A percentile compares a stretch with the other conserved stretches of the same genome.
These are phyloP conservation scores for Cryptosporidium tyzzeri DNA, from an alignment of 169 alveolate species.

Conservation along the genomic window DNA sequence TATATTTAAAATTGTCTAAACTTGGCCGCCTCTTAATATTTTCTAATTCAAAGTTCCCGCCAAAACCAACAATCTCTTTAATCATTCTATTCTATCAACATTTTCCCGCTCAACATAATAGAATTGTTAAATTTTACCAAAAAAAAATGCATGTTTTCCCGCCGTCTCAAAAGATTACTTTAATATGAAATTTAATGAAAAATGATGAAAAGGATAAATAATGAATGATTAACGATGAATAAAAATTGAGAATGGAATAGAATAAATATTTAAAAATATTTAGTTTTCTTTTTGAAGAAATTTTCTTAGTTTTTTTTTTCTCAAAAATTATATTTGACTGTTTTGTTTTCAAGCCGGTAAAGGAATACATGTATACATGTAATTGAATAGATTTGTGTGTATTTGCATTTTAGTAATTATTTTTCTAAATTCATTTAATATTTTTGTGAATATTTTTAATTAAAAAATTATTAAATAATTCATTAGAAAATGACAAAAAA, in stretches of 20 bases:
- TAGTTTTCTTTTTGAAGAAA: neutral
- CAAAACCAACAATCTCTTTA: neutral
- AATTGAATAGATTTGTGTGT: neutral
- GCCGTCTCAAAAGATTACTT: slow-evolving; percentile 10
- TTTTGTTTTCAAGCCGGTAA: neutral
- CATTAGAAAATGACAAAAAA: slow-evolving; percentile 8
- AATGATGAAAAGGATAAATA: neutral
- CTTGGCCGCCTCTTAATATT: slow-evolving; percentile 9
- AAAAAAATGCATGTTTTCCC: slow-evolving; percentile 31
- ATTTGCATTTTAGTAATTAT: neutral
- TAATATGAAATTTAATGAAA: neutral
- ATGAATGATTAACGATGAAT: neutral
- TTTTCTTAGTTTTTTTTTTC: neutral
- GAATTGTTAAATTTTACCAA: neutral
- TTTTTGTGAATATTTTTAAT: neutral
- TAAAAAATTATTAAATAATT: neutral
- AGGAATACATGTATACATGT: slow-evolving; percentile 23
- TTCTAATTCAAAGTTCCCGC: neutral
- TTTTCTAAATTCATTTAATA: neutral
- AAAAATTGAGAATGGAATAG: neutral
- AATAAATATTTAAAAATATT: neutral
- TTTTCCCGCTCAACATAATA: neutral
- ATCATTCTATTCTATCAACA: neutral
- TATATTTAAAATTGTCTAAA: neutral
- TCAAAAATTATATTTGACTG: neutral